Evolutionary conservation across 768 basidiomycete species (phyloP), one percentile per base, ranked within the genome.

Genomic region (Leccinum variicolor): DNA sequence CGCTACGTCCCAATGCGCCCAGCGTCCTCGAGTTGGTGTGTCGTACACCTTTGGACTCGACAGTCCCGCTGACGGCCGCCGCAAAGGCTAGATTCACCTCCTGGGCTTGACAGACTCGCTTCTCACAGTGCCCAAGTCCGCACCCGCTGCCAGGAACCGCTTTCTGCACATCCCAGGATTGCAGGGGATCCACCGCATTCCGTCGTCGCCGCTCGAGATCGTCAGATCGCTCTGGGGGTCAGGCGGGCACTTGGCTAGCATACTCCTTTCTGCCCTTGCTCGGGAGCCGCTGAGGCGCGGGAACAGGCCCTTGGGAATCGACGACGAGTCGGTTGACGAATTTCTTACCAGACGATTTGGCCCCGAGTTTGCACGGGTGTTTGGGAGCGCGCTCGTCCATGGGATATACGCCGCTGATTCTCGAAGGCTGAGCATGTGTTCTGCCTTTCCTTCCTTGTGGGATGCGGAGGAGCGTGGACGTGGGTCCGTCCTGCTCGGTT

Each of bases 381-480:
- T 98, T 54, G 85, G 89, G 67, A 92, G 80, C 33, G 88, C 95
- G 0, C 75, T 97, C 57, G 84, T 94, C 1, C 95, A 97, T 66
- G 96, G 96, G 0, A 90, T 98, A 55, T 98, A 98, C 68, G 94
- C 93, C 1, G 84, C 92, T 0, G 93, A 96, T 65, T 83, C 94
- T 2, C 75, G 89, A 3, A 65, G 75, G 41, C 73, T 98, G 17
- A 92, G 90, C 57, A 77, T 93, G 3, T 82, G 87, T 3, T 80
- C 92, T 2, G 83, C 92, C 1, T 92, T 97, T 66, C 88, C 91
- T 0, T 74, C 77, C 3, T 62, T 97, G 53, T 89, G 84, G 81
- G 81, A 86, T 1, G 79, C 85, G 0, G 92, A 89, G 66, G 79
- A 85, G 52, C 70, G 77, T 21, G 86, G 89, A 3, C 68, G 76